Evolutionary conservation across 2,329 filamentous ascomycete species (phyloP), one percentile per base, ranked within the genome.

Genomic region (Penicillium sp.): DNA sequence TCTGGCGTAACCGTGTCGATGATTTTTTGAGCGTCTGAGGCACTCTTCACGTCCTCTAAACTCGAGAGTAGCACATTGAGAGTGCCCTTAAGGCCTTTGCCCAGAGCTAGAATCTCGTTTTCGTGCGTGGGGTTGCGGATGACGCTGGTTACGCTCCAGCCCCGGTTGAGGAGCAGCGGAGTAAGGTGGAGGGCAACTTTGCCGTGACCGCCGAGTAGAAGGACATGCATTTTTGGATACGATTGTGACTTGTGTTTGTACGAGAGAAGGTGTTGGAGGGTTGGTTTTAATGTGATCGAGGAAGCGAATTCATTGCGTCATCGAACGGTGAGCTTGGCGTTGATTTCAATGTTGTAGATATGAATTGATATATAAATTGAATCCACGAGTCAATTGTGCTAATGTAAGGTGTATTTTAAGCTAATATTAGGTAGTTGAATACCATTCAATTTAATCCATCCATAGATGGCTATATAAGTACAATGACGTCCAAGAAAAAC

Each of bases 181-280:
- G 87, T 93, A 34, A 93, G 77, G 38, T 84, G 72, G 51, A 87
- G 80, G 57, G 87, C 80, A 52, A 93, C 70, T 66, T 89, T 88
- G 71, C 88, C 88, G 72, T 90, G 87, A 61, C 87, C 88, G 62
- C 87, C 87, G 55, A 93, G 79, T 57, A 93, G 70, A 53, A 90
- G 81, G 52, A 90, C 80, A 75, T 67, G 73, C 63, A 67, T 67
- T 49, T 47, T 42, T 31, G 5, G 5, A 28, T 26, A 13, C 13
- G 7, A 10, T 9, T 40, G n/a, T 15, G 7, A 10, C 6, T 40
- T 32, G 42, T 22, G 42, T 22, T 12, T 15, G 39, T 19, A 19
- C 15, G 9, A 13, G 31, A 9, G 24, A 19, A 44, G 13, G 24
- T 31, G n/a, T 17, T 6, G 9, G 6, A 17, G 19, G 3, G n/a